Conservation (phyloP, 2,329 filamentous ascomycete species). For the Botrytis porri region DNA sequence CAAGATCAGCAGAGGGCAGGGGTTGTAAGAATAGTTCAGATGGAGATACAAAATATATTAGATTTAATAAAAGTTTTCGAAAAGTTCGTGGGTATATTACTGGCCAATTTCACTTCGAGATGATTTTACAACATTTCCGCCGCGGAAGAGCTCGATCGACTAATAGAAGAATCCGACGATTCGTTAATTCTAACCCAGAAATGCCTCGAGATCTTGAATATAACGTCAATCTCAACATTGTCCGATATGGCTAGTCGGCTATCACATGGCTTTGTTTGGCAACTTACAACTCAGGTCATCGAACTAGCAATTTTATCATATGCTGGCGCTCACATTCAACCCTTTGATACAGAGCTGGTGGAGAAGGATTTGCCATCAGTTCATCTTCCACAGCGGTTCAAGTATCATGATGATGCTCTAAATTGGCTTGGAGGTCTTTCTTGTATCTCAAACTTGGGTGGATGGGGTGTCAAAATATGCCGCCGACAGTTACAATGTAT, state of each 20-base stretch:
- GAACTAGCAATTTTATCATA: slow-evolving; percentile 23
- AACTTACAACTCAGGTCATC: slow-evolving; percentile 16
- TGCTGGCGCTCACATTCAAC: slow-evolving; percentile 22
- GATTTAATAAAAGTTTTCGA: background rate
- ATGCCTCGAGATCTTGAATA: background rate
- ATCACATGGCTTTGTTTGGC: background rate
- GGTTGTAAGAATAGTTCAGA: background rate
- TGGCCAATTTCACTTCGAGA: background rate
- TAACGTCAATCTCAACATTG: background rate
- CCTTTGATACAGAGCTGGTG: slow-evolving; percentile 16
- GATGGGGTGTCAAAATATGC: background rate
- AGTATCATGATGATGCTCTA: background rate
- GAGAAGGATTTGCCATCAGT: background rate
- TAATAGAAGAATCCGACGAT: background rate
- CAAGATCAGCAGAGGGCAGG: background rate
- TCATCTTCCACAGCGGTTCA: background rate
- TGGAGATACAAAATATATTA: background rate
- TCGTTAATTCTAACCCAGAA: background rate
- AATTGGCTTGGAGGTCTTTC: background rate
- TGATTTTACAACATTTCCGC: no score
- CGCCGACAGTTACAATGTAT: slow-evolving; percentile 13
- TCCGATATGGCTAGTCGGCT: background rate
- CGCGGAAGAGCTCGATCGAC: background rate
- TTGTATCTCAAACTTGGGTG: background rate
- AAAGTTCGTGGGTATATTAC: background rate